Evolutionary conservation across 331 rosid genomes (phyloP), one percentile per base, ranked within the genome.

Genomic region (Prunus yedoensis): DNA sequence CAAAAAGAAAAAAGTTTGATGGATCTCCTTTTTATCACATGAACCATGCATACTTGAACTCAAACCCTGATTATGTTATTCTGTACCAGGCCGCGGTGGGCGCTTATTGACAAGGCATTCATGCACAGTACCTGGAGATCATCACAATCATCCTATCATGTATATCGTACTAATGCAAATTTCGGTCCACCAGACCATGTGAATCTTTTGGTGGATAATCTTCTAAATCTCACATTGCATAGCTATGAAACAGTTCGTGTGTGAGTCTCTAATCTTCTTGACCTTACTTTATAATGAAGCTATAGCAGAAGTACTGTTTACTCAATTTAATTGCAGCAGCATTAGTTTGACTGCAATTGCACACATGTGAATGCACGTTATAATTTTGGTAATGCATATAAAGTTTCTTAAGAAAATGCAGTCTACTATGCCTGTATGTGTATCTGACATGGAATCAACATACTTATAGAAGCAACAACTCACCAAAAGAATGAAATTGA

Each of bases 41-140:
- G 73, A 75, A 75, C 69, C 64, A 25, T 61, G 54, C 66, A 69
- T 68, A 25, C 56, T 50, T 69, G 76, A 59, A 21, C 47, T 76
- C 12, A 64, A 67, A 71, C 76, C 54, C 35, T 57, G 70, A 78
- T 72, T 23, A 41, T 74, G 61, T 61, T 66, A 71, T 27, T 53
- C 70, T 71, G 10, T 76, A 78, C 70, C 86, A 94, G 99, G 82
- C 99, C 99, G 5, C 90, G 99, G 86, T 94, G 99, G 97, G 91
- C 99, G 46, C 97, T 94, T 81, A 94, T 94, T 27, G 97, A 94
- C 84, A 94, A 94, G 85, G 96, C 97, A 78, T 92, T 86, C 77
- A 89, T 94, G 99, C 97, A 94, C 87, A 90, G 83, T 88, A 92
- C 94, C 2, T 94, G 99, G 99, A 92, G 99, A 85, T 90, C 99